Percentiles rank a stretch among this genome's conserved stretches.
Conservation (phyloP, 768 basidiomycete species). For the Leccinum disarticulatum region DNA sequence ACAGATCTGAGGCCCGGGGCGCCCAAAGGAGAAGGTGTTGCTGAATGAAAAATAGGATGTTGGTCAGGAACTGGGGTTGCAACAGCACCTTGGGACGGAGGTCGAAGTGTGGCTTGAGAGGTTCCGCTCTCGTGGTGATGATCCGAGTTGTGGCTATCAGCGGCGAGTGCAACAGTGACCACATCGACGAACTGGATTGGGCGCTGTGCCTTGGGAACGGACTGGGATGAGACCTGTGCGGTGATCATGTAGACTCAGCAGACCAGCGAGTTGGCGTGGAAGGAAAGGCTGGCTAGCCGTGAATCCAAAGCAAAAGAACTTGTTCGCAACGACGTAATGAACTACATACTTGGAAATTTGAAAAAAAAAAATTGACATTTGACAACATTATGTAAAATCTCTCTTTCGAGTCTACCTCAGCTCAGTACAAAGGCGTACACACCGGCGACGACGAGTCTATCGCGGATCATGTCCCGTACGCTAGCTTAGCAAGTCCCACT, state of each 20-base stretch:
- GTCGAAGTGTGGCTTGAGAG: background rate
- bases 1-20: background rate
- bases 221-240: background rate
- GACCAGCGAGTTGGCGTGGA: background rate
- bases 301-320: background rate
- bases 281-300: background rate
- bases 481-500: no score
- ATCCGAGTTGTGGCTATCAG: background rate
- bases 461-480: no score
- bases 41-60: slow-evolving; percentile 16
- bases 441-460: no score
- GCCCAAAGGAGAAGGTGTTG: slow-evolving; percentile 9
- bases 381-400: background rate
- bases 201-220: background rate
- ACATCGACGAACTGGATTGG: slow-evolving; percentile 10
- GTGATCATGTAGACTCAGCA: slow-evolving; percentile 11
- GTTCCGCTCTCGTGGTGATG: slow-evolving; percentile 2
- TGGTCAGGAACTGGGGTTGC: slow-evolving; percentile 5
- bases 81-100: background rate
- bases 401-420: no score
- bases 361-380: background rate
- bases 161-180: slow-evolving; percentile 6
- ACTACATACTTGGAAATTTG: slow-evolving; percentile 1
- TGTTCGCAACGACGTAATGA: background rate
- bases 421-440: no score